Conservation (phyloP, 140 eudicot genomes). For the Erigeron philadelphicus region DNA sequence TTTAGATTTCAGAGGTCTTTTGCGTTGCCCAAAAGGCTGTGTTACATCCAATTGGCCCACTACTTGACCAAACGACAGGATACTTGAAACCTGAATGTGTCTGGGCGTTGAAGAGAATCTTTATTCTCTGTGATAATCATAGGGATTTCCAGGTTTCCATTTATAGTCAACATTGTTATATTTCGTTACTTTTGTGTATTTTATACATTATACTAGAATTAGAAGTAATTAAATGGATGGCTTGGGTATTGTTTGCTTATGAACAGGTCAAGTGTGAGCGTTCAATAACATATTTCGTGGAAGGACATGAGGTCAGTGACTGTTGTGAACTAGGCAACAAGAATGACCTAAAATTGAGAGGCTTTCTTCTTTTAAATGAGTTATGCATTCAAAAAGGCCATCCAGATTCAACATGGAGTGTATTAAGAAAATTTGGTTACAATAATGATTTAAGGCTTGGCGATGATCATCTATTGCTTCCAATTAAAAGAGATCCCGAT, state of each 20-base stretch:
- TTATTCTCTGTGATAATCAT: constrained; percentile 88
- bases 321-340: no score
- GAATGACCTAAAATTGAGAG: constrained; percentile 86
- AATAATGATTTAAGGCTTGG: constrained; percentile 75
- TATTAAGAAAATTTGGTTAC: constrained; percentile 83
- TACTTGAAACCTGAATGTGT: constrained; percentile 84
- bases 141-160: constrained; percentile 79
- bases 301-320: no score
- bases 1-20: constrained; percentile 92
- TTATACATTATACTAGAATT: background rate
- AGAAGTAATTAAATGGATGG: background rate
- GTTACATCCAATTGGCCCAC: constrained; percentile 89
- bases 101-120: constrained; percentile 87
- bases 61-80: constrained; percentile 98
- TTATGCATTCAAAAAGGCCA: constrained; percentile 90
- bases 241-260: constrained; percentile 12
- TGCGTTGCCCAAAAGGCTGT: constrained; percentile 94
- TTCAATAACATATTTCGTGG: constrained; percentile 76
- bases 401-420: constrained; percentile 97
- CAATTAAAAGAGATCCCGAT: constrained; percentile 68
- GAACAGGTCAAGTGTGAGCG: constrained; percentile 88
- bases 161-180: constrained; percentile 16
- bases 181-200: background rate
- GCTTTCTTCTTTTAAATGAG: constrained; percentile 91
- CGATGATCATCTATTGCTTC: constrained; percentile 70